phyloP scores from a whole-genome alignment of 768 basidiomycete species.

The Suillus bovinus region DNA sequence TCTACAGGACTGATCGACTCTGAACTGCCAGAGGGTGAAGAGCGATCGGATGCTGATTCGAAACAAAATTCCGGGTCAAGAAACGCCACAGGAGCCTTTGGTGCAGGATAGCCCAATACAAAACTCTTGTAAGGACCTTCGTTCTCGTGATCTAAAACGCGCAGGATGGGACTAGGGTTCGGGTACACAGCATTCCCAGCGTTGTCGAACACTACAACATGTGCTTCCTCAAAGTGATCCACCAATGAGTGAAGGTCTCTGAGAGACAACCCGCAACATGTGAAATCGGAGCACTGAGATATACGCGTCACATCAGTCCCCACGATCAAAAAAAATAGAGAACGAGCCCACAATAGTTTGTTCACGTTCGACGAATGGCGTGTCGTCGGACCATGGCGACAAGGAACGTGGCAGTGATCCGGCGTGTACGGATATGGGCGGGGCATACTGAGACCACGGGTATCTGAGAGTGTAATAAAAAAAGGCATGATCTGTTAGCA shows the following conservation, averaged over 20 bases:
- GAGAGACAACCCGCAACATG: constrained; percentile 47
- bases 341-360: constrained; percentile 20
- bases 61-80: neutral
- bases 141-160: constrained; percentile 22
- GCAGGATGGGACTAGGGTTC: constrained; percentile 4
- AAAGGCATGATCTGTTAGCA: neutral
- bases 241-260: constrained; percentile 50
- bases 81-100: neutral
- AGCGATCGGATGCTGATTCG: neutral
- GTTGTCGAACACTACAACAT: constrained; percentile 33
- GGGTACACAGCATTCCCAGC: constrained; percentile 38
- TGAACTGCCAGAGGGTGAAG: neutral
- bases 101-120: constrained; percentile 25
- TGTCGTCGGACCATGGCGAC: constrained; percentile 15
- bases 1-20: constrained; percentile 1
- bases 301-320: neutral
- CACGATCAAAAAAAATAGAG: neutral
- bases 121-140: constrained; percentile 52
- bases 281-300: constrained; percentile 44
- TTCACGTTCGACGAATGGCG: constrained; percentile 14
- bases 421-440: constrained; percentile 3
- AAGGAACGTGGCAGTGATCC: constrained; percentile 2
- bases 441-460: constrained; percentile 5
- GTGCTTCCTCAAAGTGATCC: constrained; percentile 50
- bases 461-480: neutral